Base-by-base conservation (phyloP, 805 yeast species). In the Lipomyces sp. region DNA sequence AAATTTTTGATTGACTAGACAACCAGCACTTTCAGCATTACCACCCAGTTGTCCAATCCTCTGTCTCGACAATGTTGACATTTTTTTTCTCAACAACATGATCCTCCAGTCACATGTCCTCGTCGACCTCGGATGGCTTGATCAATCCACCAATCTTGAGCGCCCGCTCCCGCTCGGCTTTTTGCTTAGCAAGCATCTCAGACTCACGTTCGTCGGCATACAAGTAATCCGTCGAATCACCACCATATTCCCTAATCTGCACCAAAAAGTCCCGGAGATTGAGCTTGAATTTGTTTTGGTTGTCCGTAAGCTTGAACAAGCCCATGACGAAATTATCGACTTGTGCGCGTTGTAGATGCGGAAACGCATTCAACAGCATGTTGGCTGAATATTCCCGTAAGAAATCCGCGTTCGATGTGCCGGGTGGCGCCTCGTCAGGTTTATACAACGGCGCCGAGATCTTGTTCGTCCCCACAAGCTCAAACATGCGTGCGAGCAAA, bases 171-270 rank as follows among this genome's bases (percentile, higher is more conserved):
- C 88, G 88, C 73, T 90, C 94, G 67, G 83, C 76, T 76, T 83
- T 85, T 70, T 82, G 84, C 76, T 87, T 88, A 77, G 90, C 97
- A 69, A 82, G 78, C 66, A 86, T 77, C 77, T 91, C 96, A 60
- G 82, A 81, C 77, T 92, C 97, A 76, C 87, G 90, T 76, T 94
- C 99, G 75, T 95, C 98, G 10, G 96, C 96, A 79, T 88, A 94
- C 77, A 94, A 82, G 77, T 95, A 95, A 77, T 93, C 98, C 30
- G 97, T 92, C 64, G 96, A 87, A 77, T 91, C 97, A 37, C 98
- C 98, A 67, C 98, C 99, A 75, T 85, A 86, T 79, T 94, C 97
- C 80, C 92, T 93, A 78, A 94, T 90, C 81, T 95, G 98, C 54
- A 95, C 96, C 77, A 95, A 84, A 85, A 95, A 95, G 80, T 95